Evolutionary conservation across 2,329 filamentous ascomycete species (phyloP).

Genomic region (Sphaceloma murrayae): DNA sequence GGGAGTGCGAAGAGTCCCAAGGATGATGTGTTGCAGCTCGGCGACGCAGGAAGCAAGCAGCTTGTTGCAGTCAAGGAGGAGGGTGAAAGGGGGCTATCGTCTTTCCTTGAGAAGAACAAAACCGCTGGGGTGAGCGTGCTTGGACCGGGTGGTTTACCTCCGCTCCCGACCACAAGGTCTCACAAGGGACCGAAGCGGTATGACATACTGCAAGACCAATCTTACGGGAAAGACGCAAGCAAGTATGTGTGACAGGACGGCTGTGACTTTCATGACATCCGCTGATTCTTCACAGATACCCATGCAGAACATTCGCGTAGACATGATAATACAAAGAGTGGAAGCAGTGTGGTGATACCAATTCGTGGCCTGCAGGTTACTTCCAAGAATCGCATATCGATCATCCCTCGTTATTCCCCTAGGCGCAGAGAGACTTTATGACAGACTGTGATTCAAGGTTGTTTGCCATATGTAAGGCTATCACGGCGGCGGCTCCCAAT

Average conservation of each 20-base stretch:
- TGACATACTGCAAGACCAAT: conserved; percentile 60
- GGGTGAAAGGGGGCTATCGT: conserved; percentile 62
- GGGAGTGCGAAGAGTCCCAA: conserved; percentile 75
- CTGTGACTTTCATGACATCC: conserved; percentile 17
- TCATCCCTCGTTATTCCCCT: no score
- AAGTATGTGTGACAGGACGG: conserved; percentile 35
- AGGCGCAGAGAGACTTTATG: no score
- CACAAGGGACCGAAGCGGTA: conserved; percentile 54
- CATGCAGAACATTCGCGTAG: conserved; percentile 38
- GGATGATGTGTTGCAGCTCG: conserved; percentile 64
- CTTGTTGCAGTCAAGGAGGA: conserved; percentile 68
- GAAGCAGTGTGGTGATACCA: no score
- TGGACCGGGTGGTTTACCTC: conserved; percentile 70
- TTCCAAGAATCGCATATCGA: no score
- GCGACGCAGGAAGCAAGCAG: conserved; percentile 61
- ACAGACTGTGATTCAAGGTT: no score
- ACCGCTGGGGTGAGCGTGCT: conserved; percentile 50
- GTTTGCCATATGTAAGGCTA: no score
- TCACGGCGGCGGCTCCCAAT: no score
- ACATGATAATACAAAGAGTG: conserved; percentile 1
- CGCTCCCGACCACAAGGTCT: conserved; percentile 65
- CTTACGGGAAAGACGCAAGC: conserved; percentile 54
- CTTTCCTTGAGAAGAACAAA: conserved; percentile 60
- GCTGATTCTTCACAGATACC: no score
- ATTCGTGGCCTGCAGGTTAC: no score